A percentile compares a stretch with the other conserved stretches of the same genome.
phyloP scores from a whole-genome alignment of 163 green algal species.

The Chloromonas sp. region DNA sequence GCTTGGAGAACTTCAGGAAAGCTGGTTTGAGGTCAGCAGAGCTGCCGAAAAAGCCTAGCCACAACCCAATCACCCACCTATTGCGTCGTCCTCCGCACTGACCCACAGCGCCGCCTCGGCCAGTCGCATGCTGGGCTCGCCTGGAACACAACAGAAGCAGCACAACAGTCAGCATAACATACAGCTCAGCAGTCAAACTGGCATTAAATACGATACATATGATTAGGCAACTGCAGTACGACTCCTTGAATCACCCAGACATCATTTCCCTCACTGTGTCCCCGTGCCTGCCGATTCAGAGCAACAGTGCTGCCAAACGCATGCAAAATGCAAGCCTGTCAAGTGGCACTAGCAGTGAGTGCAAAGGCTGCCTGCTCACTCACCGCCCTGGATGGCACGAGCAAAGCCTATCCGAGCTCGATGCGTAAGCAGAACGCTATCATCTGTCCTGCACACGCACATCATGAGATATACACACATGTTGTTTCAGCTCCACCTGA shows the following conservation, averaged over 20 bases:
- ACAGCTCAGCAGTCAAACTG: background rate
- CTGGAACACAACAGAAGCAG: background rate
- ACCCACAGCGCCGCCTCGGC: constrained; percentile 26
- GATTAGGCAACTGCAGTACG: background rate
- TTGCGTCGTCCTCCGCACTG: constrained; percentile 29
- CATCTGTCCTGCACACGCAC: background rate
- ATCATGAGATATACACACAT: background rate
- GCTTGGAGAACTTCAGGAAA: background rate
- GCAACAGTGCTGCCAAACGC: background rate
- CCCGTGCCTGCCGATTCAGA: background rate
- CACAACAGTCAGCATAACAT: background rate
- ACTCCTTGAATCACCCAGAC: background rate
- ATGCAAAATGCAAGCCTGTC: background rate
- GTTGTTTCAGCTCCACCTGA: background rate
- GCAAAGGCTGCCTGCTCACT: background rate
- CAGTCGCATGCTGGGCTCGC: constrained; percentile 19
- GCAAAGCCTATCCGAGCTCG: background rate
- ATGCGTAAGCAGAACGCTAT: background rate
- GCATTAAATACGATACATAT: background rate
- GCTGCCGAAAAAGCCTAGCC: too few species aligned
- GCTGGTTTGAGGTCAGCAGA: too few species aligned
- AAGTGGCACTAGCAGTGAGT: background rate
- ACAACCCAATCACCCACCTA: constrained; percentile 9
- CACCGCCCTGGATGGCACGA: background rate
- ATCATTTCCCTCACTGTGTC: background rate